Evolutionary conservation across 257 asterid genomes (phyloP), one percentile per base, ranked within the genome.

Genomic region (Nicotiana sylvestris): DNA sequence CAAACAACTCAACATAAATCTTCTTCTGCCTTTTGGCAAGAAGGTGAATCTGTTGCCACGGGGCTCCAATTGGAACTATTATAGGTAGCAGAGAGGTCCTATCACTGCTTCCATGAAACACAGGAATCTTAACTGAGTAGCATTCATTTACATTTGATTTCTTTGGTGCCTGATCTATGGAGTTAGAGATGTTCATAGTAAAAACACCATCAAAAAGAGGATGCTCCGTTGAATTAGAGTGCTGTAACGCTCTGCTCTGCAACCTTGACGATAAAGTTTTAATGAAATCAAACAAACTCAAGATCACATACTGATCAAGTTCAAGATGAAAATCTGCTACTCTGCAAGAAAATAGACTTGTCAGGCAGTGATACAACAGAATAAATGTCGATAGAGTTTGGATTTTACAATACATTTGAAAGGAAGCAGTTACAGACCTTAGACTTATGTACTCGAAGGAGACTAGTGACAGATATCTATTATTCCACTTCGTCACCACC

Each of bases 21-120:
- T 96, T 96, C 91, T 92, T 91, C 90, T 92, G 94, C 88, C 87
- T 92, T 64, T 86, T 86, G 15, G 92, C 90, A 39, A 90, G 89
- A 86, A 91, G 92, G 85, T 93, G 93, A 87, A 96, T 87, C 88
- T 93, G 91, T 89, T 96, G 99, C 99, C 99, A 94, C 39, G 99
- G 99, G 83, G 98, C 98, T 89, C 99, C 99, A 88, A 93, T 91
- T 80, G 99, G 99, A 80, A 92, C 87, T 80, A 94, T 82, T 78
- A 84, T 83, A 80, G 95, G 93, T 58, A 90, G 87, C 87, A 88
- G 87, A 72, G 65, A 86, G 86, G 85, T 87, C 77, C 81, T 78
- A 81, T 82, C 84, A 74, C 66, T 58, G 82, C 86, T 85, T 69
- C 90, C 89, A 72, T 76, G 76, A 70, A 81, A 89, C 80, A 84